Conservation (phyloP, 176 grass and related monocot species). For the Cenchrus americanus region DNA sequence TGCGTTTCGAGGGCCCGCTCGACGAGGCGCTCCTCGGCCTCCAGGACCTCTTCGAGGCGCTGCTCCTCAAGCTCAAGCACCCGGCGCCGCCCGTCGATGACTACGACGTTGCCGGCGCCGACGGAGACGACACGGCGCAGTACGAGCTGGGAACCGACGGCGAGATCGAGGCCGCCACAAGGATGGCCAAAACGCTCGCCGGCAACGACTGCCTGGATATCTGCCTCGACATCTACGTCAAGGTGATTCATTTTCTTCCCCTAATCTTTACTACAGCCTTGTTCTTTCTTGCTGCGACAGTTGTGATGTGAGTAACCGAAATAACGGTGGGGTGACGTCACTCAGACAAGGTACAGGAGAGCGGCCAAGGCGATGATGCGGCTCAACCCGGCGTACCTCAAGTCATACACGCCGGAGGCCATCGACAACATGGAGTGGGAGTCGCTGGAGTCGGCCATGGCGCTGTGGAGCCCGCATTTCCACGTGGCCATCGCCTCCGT, state of each 20-base stretch:
- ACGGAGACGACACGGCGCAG: not conserved
- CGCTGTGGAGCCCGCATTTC: slow-evolving; percentile 61
- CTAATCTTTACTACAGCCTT: no score
- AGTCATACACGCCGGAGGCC: slow-evolving; percentile 57
- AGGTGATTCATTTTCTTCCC: slow-evolving; percentile 8
- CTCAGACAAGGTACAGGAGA: slow-evolving; percentile 63
- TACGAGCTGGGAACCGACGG: slow-evolving; percentile 49
- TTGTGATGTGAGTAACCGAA: not conserved
- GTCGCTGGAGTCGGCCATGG: slow-evolving; percentile 60
- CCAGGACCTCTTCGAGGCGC: slow-evolving; percentile 60
- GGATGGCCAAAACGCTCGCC: slow-evolving; percentile 62
- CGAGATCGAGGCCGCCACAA: slow-evolving; percentile 49
- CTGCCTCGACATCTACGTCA: slow-evolving; percentile 75
- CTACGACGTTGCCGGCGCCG: not conserved
- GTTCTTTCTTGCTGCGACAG: not conserved
- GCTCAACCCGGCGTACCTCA: slow-evolving; percentile 66
- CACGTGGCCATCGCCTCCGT: slow-evolving; percentile 53
- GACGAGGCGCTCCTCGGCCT: slow-evolving; percentile 66
- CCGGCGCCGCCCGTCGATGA: not conserved
- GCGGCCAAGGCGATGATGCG: slow-evolving; percentile 79
- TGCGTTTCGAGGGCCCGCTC: slow-evolving; percentile 69
- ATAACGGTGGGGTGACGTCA: slow-evolving; percentile 30
- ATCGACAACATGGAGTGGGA: slow-evolving; percentile 77
- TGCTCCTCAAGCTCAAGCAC: slow-evolving; percentile 64
- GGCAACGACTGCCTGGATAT: slow-evolving; percentile 75